Base-by-base conservation (phyloP, 805 yeast species). In the Saturnispora saitoi region DNA sequence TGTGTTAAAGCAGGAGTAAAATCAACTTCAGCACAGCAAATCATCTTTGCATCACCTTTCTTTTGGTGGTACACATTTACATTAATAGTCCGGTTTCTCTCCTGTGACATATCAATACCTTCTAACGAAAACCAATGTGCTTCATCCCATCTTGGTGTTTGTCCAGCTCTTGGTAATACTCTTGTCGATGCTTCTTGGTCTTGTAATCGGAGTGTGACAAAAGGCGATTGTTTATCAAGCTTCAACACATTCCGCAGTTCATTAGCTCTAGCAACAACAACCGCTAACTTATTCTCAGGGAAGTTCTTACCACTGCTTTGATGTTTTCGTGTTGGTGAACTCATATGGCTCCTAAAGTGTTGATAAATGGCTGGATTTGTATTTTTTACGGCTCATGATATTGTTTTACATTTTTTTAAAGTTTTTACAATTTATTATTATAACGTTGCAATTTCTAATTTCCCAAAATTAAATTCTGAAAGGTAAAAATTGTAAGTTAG, bases 171-270 rank as follows among this genome's bases (percentile, higher is more conserved):
- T 46, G 78, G 75, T 51, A 86, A 80, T 0, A 87, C 75, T 32
- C 80, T 81, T 1, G 97, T 87, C 58, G 83, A 80, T 54, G 85
- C 81, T 9, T 95, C 91, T 57, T 78, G 77, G 51, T 86, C 87
- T 28, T 90, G 91, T 4, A 93, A 72, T 49, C 98, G 70, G 11
- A 86, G 72, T 5, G 91, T 79, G 51, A 89, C 84, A 66, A 87
- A 90, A 2, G 98, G 99, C 54, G 86, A 84, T 66, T 93, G 99
- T 59, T 93, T 93, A 59, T 95, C 97, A 45, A 91, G 70, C 53
- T 83, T 86, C 32, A 91, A 72, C 52, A 88, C 70, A 65, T 93
- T 91, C 22, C 95, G 95, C 40, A 93, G 74, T 58, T 88, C 95
- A 58, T 82, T 81, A 1, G 93, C 96, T 54, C 87, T 77, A 47